Base-by-base conservation (phyloP, 2,329 filamentous ascomycete species). In the Fusarium globosum region DNA sequence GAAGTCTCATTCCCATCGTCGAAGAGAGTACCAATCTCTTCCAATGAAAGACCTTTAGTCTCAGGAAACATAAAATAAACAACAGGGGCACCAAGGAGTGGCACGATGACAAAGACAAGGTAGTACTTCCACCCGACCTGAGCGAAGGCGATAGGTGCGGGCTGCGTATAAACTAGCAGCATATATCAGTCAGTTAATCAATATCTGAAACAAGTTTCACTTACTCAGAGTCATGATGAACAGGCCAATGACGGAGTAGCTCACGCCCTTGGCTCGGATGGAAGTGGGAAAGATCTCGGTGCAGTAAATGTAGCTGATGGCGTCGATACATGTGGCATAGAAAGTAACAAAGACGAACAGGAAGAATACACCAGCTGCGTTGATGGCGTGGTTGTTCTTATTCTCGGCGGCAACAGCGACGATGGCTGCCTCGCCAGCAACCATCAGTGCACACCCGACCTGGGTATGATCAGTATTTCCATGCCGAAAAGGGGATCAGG, bases 401-500 rank as follows among this genome's bases (percentile, higher is more conserved):
- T 48, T 48, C 20, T 48, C 45, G 0, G 26, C 20, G 1, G 26
- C 26, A 21, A 30, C 26, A 7, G 45, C 45, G 9, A 48, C 45
- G 4, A 48, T 48, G 45, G 45, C 45, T 21, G 45, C 26, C 26
- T 48, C 45, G 2, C 26, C 45, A 2, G 26, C 45, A 2, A 48
- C 45, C 45, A 48, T 30, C 20, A 48, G 45, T 1, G 45, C 26
- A 30, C 45, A 48, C 11, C 45, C 45, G 0, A 48, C 26, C 45
- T 48, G 20, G 20, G 4, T 0, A 15, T 21, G 45, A 8, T 28
- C 45, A 48, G 43, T 20, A 28, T 5, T 0, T 28, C 16, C 16
- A 45, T 21, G 11, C 4, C 2, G 0, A 2, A 46, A 14, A 7
- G 4, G 0, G 6, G 23, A 15, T 21, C 0, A 7, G 23, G 13